Base-by-base conservation (phyloP, 116 monocot genomes). In the Posidonia oceanica region DNA sequence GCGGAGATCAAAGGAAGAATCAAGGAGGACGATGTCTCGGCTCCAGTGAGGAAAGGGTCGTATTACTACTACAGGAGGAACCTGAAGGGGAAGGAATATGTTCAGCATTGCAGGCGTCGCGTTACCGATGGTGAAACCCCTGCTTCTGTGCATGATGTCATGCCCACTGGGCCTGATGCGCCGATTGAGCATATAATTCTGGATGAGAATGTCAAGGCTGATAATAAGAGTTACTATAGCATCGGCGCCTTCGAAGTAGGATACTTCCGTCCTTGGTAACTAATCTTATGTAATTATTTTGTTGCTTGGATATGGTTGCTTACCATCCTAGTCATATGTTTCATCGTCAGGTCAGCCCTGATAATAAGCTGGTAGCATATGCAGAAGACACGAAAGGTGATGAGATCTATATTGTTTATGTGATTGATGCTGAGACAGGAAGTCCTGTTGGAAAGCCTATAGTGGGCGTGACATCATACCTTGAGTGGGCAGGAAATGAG, bases 1-100 rank as follows among this genome's bases (percentile, higher is more conserved):
- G 76, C 86, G 58, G 93, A 99, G 80, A 90, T 99, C 57, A 99
- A 88, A 86, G 93, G 80, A 69, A 80, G 99, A 72, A 99, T 99
- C 66, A 79, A 90, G 67, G 93, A 99, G 80, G 93, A 90, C 80
- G 99, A 99, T 59, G 82, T 84, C 63, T 82, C 88, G 22, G 90
- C 80, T 12, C 93, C 99, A 48, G 39, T 82, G 36, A 75, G 90
- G 56, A 90, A 76, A 86, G 93, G 90, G 7, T 53, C 54, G 12
- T 99, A 90, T 74, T 93, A 88, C 81, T 99, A 93, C 65, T 99
- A 99, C 71, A 54, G 76, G 39, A 83, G 80, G 71, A 90, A 88
- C 70, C 73, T 99, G 72, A 66, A 84, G 39, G 99, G 93, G 10
- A 88, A 99, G 79, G 99, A 99, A 80, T 99, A 93, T 84, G 84